These are phyloP conservation scores for Leccinum olivaceopallidum DNA, from an alignment of 768 basidiomycete species.

Conservation along the genomic window DNA sequence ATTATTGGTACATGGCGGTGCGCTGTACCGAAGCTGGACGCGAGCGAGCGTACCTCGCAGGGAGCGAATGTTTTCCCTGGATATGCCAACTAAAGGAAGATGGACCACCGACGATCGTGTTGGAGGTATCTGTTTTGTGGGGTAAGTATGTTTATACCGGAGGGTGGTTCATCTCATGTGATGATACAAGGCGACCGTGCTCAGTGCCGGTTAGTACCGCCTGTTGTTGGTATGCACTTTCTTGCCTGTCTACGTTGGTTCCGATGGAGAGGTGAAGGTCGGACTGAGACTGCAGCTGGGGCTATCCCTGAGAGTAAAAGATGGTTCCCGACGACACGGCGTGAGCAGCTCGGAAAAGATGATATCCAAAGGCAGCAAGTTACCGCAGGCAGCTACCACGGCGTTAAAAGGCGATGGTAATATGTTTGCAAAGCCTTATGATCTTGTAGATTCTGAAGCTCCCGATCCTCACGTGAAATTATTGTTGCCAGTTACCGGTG, in stretches of 20 bases:
- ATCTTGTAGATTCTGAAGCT: too few species aligned
- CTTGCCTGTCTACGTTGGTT: not conserved
- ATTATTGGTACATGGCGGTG: too few species aligned
- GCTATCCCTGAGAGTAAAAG: not conserved
- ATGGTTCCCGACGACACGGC: too few species aligned
- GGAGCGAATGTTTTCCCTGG: too few species aligned
- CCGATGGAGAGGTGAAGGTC: not conserved
- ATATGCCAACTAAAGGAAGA: too few species aligned
- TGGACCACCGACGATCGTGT: too few species aligned
- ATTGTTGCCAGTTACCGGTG: too few species aligned
- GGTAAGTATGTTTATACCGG: constrained; percentile 17
- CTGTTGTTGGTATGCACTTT: not conserved
- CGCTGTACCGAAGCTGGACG: too few species aligned
- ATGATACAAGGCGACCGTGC: not conserved
- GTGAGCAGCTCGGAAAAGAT: not conserved
- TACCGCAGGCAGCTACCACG: not conserved
- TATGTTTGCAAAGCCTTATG: not conserved
- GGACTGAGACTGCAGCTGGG: not conserved
- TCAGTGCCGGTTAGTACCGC: too few species aligned
- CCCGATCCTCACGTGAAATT: too few species aligned
- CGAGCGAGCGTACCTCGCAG: too few species aligned
- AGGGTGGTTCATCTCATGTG: not conserved
- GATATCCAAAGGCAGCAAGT: not conserved
- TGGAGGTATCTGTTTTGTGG: constrained; percentile 43
- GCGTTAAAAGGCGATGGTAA: not conserved